Percentiles rank a stretch among this genome's conserved stretches.
Conservation (phyloP, 2,329 filamentous ascomycete genomes). For the Trichoderma asperellum region DNA sequence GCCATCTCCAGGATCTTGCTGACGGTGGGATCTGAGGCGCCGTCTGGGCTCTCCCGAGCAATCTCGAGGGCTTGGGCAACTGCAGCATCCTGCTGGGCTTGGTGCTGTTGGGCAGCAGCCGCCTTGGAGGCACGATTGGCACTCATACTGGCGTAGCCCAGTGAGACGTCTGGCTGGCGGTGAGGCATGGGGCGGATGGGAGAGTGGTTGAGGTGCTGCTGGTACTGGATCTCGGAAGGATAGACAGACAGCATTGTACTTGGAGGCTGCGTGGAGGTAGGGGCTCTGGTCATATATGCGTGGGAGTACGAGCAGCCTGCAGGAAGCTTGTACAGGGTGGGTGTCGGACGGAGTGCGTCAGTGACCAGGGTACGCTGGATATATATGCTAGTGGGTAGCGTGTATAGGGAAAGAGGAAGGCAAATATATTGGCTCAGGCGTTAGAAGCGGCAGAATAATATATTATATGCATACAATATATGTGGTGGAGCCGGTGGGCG, state of each 20-base stretch:
- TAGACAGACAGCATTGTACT: constrained; percentile 35
- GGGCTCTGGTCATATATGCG: constrained; percentile 31
- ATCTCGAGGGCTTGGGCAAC: constrained; percentile 74
- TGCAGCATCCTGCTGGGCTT: constrained; percentile 42
- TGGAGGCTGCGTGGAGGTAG: constrained; percentile 11
- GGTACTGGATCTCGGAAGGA: constrained; percentile 29
- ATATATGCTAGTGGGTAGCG: constrained; percentile 17
- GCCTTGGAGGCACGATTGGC: constrained; percentile 31
- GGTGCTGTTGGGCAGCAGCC: constrained; percentile 31
- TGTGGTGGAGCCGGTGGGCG: constrained; percentile 22
- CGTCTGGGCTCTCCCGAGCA: constrained; percentile 73
- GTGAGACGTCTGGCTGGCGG: constrained; percentile 32
- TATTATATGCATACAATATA: constrained; percentile 28
- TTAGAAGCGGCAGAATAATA: constrained; percentile 10
- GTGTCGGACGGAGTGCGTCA: constrained; percentile 17
- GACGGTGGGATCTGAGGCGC: constrained; percentile 64
- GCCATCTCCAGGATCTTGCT: constrained; percentile 67
- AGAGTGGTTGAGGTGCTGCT: constrained; percentile 27
- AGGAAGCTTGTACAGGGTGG: background rate
- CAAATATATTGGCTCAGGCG: background rate
- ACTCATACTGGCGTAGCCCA: constrained; percentile 27
- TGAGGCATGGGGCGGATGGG: constrained; percentile 33
- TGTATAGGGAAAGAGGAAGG: constrained; percentile 21
- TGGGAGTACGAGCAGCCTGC: constrained; percentile 7
- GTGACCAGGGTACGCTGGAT: constrained; percentile 17